These are phyloP conservation scores for Amanita rubescens DNA, from an alignment of 768 basidiomycete species.

Conservation along the genomic window DNA sequence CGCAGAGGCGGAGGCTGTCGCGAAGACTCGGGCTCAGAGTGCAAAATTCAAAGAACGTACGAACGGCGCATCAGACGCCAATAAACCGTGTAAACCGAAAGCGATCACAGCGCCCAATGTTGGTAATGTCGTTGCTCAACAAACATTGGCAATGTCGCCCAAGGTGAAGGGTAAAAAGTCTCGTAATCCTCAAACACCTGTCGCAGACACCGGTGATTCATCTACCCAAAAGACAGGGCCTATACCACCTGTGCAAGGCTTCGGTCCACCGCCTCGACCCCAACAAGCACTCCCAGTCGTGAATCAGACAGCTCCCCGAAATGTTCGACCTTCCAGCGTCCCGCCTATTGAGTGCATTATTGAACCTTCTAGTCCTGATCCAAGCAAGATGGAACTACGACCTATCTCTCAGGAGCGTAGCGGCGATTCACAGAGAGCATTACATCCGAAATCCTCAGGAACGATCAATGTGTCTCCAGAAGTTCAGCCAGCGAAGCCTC, in stretches of 20 bases:
- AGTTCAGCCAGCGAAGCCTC: neutral
- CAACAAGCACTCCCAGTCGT: neutral
- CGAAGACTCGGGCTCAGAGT: conserved; percentile 20
- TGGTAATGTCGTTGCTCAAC: conserved; percentile 3
- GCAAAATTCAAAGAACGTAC: conserved; percentile 13
- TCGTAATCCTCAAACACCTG: neutral
- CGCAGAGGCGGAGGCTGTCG: conserved; percentile 19
- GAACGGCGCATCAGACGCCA: neutral
- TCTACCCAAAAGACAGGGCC: neutral
- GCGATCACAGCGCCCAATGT: neutral
- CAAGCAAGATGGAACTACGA: neutral
- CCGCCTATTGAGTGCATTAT: conserved; percentile 1
- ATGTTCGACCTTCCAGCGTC: neutral
- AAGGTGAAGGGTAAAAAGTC: neutral
- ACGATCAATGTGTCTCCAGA: neutral
- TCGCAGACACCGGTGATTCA: neutral
- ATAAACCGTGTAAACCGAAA: neutral
- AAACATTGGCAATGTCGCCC: neutral
- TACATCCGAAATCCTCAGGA: neutral
- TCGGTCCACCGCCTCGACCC: neutral
- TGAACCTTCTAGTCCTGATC: neutral
- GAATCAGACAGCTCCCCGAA: neutral
- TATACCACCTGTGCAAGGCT: neutral
- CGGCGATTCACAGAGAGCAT: neutral
- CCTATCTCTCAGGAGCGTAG: neutral